Evolutionary conservation across 148 eudicot genomes (phyloP).

Genomic region (Chenopodium album): DNA sequence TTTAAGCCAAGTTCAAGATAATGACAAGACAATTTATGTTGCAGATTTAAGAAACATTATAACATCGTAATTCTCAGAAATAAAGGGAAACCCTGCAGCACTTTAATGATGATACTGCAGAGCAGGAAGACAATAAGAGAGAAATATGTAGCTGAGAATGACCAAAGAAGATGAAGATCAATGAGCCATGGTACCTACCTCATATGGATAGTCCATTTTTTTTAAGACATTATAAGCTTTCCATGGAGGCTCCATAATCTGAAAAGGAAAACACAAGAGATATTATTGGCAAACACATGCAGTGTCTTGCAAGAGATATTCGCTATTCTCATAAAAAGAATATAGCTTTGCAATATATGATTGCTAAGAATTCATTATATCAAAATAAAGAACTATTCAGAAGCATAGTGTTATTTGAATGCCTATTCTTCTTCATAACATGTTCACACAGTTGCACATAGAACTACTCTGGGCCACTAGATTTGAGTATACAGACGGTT

Average conservation of each 20-base stretch:
- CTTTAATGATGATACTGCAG: background rate
- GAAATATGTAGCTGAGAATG: background rate
- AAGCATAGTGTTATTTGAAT: background rate
- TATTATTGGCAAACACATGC: background rate
- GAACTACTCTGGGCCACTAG: background rate
- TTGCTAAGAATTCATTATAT: background rate
- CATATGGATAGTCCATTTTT: conserved; percentile 92
- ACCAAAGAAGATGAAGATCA: conserved; percentile 13
- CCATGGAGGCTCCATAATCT: conserved; percentile 98
- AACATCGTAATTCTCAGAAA: background rate
- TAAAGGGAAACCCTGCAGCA: background rate
- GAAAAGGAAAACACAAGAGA: conserved; percentile 20
- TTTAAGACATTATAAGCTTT: conserved; percentile 66
- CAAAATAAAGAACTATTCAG: background rate
- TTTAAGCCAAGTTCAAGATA: background rate
- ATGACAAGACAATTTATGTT: background rate
- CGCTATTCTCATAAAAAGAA: background rate
- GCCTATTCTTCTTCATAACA: background rate
- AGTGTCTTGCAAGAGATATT: background rate
- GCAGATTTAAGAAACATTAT: background rate
- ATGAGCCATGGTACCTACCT: conserved; percentile 39
- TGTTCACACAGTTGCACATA: background rate
- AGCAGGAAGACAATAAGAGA: conserved; percentile 2
- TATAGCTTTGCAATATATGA: background rate
- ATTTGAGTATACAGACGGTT: background rate